These are phyloP conservation scores for Colletotrichum sublineola DNA, from an alignment of 2,329 filamentous ascomycete species.

Conservation along the genomic window DNA sequence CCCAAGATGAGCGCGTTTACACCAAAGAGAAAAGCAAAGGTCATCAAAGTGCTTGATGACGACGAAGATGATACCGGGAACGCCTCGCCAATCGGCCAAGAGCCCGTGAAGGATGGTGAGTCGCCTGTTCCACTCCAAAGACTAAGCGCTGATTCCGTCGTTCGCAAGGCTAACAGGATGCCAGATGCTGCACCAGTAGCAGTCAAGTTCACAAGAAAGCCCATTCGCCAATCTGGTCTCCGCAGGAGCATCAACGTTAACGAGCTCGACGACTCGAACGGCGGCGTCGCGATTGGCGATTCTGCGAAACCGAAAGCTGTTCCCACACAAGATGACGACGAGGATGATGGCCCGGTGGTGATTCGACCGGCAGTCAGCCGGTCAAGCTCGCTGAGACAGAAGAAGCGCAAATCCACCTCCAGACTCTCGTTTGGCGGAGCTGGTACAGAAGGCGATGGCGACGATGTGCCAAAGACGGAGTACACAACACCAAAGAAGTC, in stretches of 20 bases:
- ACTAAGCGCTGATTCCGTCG: slow-evolving; percentile 46
- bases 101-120: slow-evolving; percentile 55
- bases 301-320: slow-evolving; percentile 42
- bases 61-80: slow-evolving; percentile 60
- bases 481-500: slow-evolving; percentile 73
- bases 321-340: slow-evolving; percentile 55
- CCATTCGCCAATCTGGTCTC: slow-evolving; percentile 69
- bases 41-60: slow-evolving; percentile 79
- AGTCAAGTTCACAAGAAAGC: slow-evolving; percentile 57
- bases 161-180: slow-evolving; percentile 41
- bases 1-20: slow-evolving; percentile 67
- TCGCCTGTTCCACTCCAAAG: slow-evolving; percentile 41
- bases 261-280: slow-evolving; percentile 48
- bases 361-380: slow-evolving; percentile 63
- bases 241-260: slow-evolving; percentile 67
- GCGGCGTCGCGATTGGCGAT: slow-evolving; percentile 19
- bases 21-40: slow-evolving; percentile 77
- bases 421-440: slow-evolving; percentile 79
- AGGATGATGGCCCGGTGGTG: slow-evolving; percentile 62
- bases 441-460: slow-evolving; percentile 63
- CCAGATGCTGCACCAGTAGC: slow-evolving; percentile 29
- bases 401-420: slow-evolving; percentile 75
- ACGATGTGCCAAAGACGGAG: slow-evolving; percentile 65
- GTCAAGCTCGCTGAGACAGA: slow-evolving; percentile 68
- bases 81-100: slow-evolving; percentile 44